Evolutionary conservation across 2,329 filamentous ascomycete genomes (phyloP), one percentile per base, ranked within the genome.

Genomic region (Penicillium occitanis): DNA sequence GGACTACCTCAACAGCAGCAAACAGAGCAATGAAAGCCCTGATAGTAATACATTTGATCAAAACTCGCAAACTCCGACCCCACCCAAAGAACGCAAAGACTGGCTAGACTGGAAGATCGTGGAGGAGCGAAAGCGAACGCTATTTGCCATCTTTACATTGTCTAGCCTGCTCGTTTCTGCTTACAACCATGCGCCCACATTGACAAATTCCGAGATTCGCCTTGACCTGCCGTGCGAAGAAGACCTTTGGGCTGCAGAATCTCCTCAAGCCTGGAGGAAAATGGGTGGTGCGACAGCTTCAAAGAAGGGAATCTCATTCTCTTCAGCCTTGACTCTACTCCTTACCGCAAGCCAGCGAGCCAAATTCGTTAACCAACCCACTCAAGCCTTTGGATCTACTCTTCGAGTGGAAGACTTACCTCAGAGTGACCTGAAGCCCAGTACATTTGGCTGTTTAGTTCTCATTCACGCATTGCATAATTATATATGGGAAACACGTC

Each of bases 401-500:
- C 72, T 79, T 35, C 78, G 81, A 40, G 67, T 80, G 8, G 80
- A 82, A 51, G 85, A 88, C 8, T 73, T 85, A 1, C 79, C 85
- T 1, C 82, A 85, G 69, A 88, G 83, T 63, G 88, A 92, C 40
- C 82, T 95, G 58, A 88, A 87, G 70, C 92, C 93, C 0, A 97
- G 94, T 79, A 93, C 93, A 0, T 96, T 97, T 76, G 95, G 94
- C 8, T 97, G 93, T 75, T 83, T 97, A 35, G 86, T 97, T 5
- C 81, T 99, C 69, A 97, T 98, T 75, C 94, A 97, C 74, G 93
- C 95, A 3, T 83, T 98, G 28, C 95, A 98, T 80, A 97, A 97
- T 72, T 97, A 97, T 77, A 97, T 98, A 53, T 98, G 95, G 95
- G 94, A 98, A 79, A 97, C 93, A 0, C 86, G 94, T 28, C 93